Conservation (phyloP, 192 early-diverging fungal genomes). For the Podila minutissima region DNA sequence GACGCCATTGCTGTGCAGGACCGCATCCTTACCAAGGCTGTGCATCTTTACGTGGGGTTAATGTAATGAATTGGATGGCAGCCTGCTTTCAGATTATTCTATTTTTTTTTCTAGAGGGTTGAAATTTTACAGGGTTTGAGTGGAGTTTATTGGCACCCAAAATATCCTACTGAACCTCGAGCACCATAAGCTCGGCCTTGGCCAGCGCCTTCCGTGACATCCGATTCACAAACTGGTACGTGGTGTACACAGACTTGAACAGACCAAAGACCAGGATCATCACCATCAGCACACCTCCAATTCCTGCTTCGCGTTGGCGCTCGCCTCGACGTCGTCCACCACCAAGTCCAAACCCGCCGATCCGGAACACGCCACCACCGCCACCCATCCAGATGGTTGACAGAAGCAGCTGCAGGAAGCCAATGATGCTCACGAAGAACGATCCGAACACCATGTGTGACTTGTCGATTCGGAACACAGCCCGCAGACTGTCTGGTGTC, state of each 20-base stretch:
- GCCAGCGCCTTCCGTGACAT: conserved; percentile 25
- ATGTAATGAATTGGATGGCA: no score
- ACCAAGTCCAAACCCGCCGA: conserved; percentile 36
- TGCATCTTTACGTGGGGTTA: no score
- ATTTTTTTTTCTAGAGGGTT: no score
- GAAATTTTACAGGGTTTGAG: no score
- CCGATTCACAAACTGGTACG: conserved; percentile 45
- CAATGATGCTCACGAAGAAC: conserved; percentile 54
- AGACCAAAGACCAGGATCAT: conserved; percentile 44
- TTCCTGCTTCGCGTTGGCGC: conserved; percentile 31
- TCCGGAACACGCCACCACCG: conserved; percentile 41
- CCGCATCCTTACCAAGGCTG: no score
- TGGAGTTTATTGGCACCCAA: no score
- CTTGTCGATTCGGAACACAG: conserved; percentile 53
- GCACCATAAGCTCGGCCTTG: conserved; percentile 41
- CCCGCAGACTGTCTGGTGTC: conserved; percentile 43
- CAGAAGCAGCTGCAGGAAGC: conserved; percentile 54
- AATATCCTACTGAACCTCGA: conserved; percentile 18
- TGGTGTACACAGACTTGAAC: conserved; percentile 44
- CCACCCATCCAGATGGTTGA: conserved; percentile 53
- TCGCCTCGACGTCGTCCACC: conserved; percentile 41
- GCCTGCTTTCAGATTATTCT: no score
- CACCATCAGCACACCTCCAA: conserved; percentile 42
- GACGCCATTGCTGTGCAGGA: no score
- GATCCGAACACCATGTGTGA: conserved; percentile 52